Evolutionary conservation across 2,329 filamentous ascomycete species (phyloP), one percentile per base, ranked within the genome.

Genomic region (Hirsutella minnesotensis): DNA sequence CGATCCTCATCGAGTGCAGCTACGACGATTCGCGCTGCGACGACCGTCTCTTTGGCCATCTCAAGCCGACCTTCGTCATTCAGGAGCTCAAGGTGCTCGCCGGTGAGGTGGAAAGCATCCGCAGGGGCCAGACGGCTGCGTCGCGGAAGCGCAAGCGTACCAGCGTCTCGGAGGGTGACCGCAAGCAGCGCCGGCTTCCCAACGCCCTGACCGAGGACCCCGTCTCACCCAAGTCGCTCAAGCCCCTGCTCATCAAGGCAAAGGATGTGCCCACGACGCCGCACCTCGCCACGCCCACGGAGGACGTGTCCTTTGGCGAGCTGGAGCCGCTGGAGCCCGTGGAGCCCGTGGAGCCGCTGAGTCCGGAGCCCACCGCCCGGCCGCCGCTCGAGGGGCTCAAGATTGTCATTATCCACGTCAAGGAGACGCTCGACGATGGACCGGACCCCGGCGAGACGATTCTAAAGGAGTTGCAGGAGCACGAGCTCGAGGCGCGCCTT

Each of bases 1-100:
- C 83, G 10, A 83, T 98, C 12, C 90, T 96, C 56, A 94, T 98
- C 52, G 92, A 98, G 67, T 96, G 90, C 61, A 94, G 86, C 47
- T 98, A 90, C 60, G 84, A 87, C 47, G 83, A 95, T 59, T 76
- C 77, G 8, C 83, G 88, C 53, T 72, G 77, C 19, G 81, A 92
- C 46, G 80, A 83, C 40, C 76, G 81, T 1, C 70, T 98, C 0
- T 98, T 88, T 50, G 92, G 92, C 0, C 92, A 98, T 53, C 68
- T 98, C 13, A 86, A 86, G 31, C 92, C 92, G 0, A 72, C 79
- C 1, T 92, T 87, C 58, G 64, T 98, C 12, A 77, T 90, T 20
- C 76, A 83, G 38, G 92, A 98, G 61, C 69, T 98, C 45, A 69
- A 70, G 29, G 72, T 66, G 0, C 71, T 98, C 3, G 89, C 86